Base-by-base conservation (phyloP, 495 filamentous ascomycete species). In the Aspergillus wentii region DNA sequence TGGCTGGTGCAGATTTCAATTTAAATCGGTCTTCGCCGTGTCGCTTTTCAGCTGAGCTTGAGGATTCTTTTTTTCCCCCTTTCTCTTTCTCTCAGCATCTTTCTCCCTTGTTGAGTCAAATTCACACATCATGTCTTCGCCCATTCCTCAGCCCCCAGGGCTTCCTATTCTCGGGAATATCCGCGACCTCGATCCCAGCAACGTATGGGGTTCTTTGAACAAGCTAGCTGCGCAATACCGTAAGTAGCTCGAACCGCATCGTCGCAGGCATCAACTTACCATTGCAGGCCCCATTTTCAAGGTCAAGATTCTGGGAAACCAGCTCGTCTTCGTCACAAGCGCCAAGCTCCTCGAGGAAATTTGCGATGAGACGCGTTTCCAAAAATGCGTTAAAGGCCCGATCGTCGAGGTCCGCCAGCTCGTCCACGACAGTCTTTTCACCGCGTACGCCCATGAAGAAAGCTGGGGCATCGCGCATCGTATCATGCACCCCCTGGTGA, bases 381-480 rank as follows among this genome's bases (percentile, higher is more conserved):
- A 70, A 15, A 91, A 91, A 57, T 67, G 62, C 43, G 69, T 86
- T 5, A 59, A 59, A 4, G 73, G 69, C 1, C 60, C 78, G 14
- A 69, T 88, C 17, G 38, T 66, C 15, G 69, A 85, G 52, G 71
- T 88, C 38, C 61, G 83, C 43, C 64, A 76, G 41, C 76, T 75
- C 14, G 76, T 82, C 2, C 68, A 78, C 40, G 76, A 84, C 61
- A 81, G 83, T 30, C 68, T 89, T n/a, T 91, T 90, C 62, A 86
- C 82, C 0, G 84, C 85, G 0, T 67, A 69, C 22, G 46, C 68
- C 16, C 65, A 70, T 5, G 82, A 88, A 52, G 44, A 73, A n/a
- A 75, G 67, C 38, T 91, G 86, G 86, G 76, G 71, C 8, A 65
- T 86, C 21, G 85, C 84, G 18, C 87, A 91, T 55, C 66, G 86